Base-by-base conservation (phyloP, 2,329 filamentous ascomycete genomes). In the Penicillium sp. region DNA sequence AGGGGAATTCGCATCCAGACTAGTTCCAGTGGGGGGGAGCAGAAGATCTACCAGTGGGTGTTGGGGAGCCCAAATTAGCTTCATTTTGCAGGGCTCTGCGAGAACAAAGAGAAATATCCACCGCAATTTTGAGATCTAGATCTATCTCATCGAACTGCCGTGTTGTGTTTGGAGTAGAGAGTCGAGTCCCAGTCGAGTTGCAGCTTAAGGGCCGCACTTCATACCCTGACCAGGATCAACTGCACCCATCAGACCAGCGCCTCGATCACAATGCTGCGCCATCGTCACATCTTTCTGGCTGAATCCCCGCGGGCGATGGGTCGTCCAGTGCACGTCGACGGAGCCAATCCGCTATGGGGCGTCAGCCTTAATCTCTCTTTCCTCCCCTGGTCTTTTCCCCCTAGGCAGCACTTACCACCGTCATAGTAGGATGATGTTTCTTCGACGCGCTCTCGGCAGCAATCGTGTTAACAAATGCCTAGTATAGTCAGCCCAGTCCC, bases 351-450 rank as follows among this genome's bases (percentile, higher is more conserved):
- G 63, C 71, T 73, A 49, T 14, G 22, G 14, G 48, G 29, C 18
- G 29, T 61, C 31, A 67, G 56, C 45, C 32, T 53, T 55, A 38
- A 52, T 47, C 43, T 49, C 29, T 32, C 6, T 40, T 24, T 13
- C 31, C 9, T 8, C 14, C 21, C 43, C 18, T 42, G 24, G 22
- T 16, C 29, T 29, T 27, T 21, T 14, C 38, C n/a, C 10, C 16
- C 32, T 34, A 34, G 32, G 14, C 32, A 34, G 14, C 6, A 65
- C 70, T 58, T 66, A 75, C 73, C 52, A 75, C 52, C 3, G 69
- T 75, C 64, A 75, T 73, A 2, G 67, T 73, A 21, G 73, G 62
- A 62, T 75, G 73, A 55, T 75, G 73, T 46, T 72, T 74, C 58
- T 71, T 70, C 9, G 60, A 59, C 16, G 71, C 65, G 57, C 73